A percentile compares a stretch with the other conserved stretches of the same genome.
Conservation (phyloP, 2,329 filamentous ascomycete species). For the Neopestalotiopsis rosae region DNA sequence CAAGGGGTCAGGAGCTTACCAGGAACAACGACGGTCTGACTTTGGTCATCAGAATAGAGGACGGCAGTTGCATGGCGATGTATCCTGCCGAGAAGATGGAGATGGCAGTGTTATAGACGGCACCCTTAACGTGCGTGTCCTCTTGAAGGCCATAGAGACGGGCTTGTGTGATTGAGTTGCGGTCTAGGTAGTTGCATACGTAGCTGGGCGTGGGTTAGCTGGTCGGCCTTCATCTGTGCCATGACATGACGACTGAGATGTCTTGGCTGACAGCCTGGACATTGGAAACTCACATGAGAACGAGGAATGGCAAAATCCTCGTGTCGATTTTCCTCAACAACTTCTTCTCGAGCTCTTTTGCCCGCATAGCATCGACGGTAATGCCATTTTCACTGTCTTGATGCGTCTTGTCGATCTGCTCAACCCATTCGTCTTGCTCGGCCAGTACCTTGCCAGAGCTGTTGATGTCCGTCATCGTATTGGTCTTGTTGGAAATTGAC, state of each 20-base stretch:
- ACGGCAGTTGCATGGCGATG: conserved; percentile 42
- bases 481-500: neutral
- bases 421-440: conserved; percentile 1
- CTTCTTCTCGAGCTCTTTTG: conserved; percentile 2
- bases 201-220: conserved; percentile 26
- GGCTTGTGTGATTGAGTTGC: conserved; percentile 42
- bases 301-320: conserved; percentile 12
- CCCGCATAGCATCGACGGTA: neutral
- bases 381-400: neutral
- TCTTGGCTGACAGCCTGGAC: neutral
- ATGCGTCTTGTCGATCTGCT: neutral
- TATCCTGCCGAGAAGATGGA: conserved; percentile 41
- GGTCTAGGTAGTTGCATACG: conserved; percentile 46
- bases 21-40: conserved; percentile 44
- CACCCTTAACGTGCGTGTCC: conserved; percentile 34
- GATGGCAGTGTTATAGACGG: conserved; percentile 41
- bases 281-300: conserved; percentile 4
- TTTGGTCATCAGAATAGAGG: conserved; percentile 41
- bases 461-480: neutral
- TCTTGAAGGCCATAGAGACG: conserved; percentile 46
- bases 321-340: conserved; percentile 18
- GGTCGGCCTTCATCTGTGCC: neutral
- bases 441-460: neutral
- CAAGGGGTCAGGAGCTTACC: neutral
- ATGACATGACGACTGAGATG: neutral